A percentile compares a stretch with the other conserved stretches of the same genome.
phyloP scores from a whole-genome alignment of 2,329 filamentous ascomycete species.

The Aspergillus thermomutatus region DNA sequence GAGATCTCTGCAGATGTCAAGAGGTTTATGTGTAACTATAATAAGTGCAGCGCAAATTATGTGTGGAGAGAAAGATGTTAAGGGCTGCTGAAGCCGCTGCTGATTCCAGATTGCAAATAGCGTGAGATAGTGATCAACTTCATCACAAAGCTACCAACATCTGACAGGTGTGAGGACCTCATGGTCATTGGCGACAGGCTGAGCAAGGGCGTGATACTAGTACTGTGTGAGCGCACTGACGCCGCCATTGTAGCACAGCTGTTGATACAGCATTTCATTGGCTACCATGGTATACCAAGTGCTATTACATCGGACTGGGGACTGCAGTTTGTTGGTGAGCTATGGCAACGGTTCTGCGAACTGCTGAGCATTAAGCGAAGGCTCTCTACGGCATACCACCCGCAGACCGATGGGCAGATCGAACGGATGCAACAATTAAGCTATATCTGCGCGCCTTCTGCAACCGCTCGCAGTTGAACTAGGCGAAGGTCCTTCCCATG shows the following conservation, averaged over 20 bases:
- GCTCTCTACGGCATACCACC: constrained; percentile 24
- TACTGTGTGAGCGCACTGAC: neutral
- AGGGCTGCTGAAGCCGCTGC: constrained; percentile 7
- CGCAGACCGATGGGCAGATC: constrained; percentile 26
- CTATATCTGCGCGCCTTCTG: too few species aligned
- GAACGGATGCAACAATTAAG: constrained; percentile 2
- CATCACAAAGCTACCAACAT: constrained; percentile 9
- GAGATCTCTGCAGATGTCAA: neutral
- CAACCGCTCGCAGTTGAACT: too few species aligned
- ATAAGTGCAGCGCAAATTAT: neutral
- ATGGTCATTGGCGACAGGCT: constrained; percentile 22
- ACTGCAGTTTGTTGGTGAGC: constrained; percentile 15
- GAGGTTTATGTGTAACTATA: too few species aligned
- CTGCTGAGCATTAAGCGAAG: constrained; percentile 14
- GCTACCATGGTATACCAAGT: constrained; percentile 10
- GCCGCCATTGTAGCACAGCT: constrained; percentile 1
- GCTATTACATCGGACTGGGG: constrained; percentile 3
- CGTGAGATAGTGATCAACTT: constrained; percentile 14
- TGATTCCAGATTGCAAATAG: constrained; percentile 2
- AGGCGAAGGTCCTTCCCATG: too few species aligned
- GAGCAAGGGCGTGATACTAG: constrained; percentile 19
- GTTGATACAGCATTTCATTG: constrained; percentile 10
- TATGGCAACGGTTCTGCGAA: constrained; percentile 13
- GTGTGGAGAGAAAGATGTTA: neutral
- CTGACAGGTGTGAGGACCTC: neutral